Base-by-base conservation (phyloP, 805 yeast species). In the Pichia heedii region DNA sequence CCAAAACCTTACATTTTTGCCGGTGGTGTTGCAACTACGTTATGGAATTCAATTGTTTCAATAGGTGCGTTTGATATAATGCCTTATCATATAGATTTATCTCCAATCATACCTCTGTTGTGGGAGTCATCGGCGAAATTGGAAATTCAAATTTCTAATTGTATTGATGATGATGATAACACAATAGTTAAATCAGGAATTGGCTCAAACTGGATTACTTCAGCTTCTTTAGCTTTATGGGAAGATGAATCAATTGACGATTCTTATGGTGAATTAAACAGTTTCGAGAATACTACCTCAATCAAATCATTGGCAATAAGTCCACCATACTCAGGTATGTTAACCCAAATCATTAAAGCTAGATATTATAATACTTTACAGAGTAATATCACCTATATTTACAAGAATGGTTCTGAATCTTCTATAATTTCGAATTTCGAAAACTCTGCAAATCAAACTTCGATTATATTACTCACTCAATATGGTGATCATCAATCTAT, bases 41-140 rank as follows among this genome's bases (percentile, higher is more conserved):
- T 86, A 38, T 87, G 96, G 96, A 70, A 73, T 40, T 86, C 94
- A 4, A 76, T 84, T 48, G 95, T 86, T 7, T 79, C 85, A 3
- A 70, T 74, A 18, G 73, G 77, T 46, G 81, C 95, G 0, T 84
- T 79, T 62, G 94, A 87, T 57, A 65, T 86, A 26, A 78, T 77
- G 16, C 71, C 81, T n/a, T 67, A 81, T 50, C 80, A 78, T 44
- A 57, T 87, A 37, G 95, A 87, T 50, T 54, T 87, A 38, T 74
- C 90, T 11, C 77, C 84, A 0, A 69, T 79, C 48, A 62, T 86
- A 46, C 93, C 95, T 3, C 57, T 65, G n/a, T 58, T 86, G 26
- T 83, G 89, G 88, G 58, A 58, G 19, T 61, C 66, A 15, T 62
- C 66, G 15, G 46, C 62, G 4, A 48, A 49, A n/a, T 39, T 73